Evolutionary conservation across 306 rosid species (phyloP).

Genomic region (Lathyrus aphaca): DNA sequence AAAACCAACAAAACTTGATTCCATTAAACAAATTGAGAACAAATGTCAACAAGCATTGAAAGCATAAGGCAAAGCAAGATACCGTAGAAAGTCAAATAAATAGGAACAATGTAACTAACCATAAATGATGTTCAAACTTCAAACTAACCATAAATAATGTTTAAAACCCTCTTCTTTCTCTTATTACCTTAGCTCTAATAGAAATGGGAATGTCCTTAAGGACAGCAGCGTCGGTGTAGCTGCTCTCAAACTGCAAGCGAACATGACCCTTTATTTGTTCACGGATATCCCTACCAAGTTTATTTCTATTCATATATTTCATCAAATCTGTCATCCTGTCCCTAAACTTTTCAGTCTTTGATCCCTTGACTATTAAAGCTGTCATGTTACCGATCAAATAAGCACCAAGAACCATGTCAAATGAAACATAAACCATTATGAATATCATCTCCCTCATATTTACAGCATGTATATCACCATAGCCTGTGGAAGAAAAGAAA

Average conservation of each 20-base stretch:
- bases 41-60: constrained; percentile 4
- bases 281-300: constrained; percentile 80
- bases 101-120: constrained; percentile 3
- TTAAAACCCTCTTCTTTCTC: constrained; percentile 25
- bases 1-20: constrained; percentile 33
- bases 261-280: constrained; percentile 90
- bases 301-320: constrained; percentile 89
- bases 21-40: constrained; percentile 11
- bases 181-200: constrained; percentile 79
- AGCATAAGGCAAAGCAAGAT: constrained; percentile 6
- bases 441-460: constrained; percentile 97
- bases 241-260: constrained; percentile 90
- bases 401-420: constrained; percentile 98
- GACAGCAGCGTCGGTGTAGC: constrained; percentile 83
- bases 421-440: constrained; percentile 83
- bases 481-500: constrained; percentile 61
- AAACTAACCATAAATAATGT: constrained; percentile 23
- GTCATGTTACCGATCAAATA: constrained; percentile 99
- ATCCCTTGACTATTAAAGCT: constrained; percentile 97
- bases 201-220: constrained; percentile 86
- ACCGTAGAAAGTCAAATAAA: constrained; percentile 10
- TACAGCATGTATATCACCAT: constrained; percentile 98
- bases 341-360: constrained; percentile 90
- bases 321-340: constrained; percentile 90
- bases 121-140: constrained; percentile 33